A percentile compares a stretch with the other conserved stretches of the same genome.
Evolutionary conservation across 306 rosid genomes (phyloP).

Genomic region (Quercus alba): DNA sequence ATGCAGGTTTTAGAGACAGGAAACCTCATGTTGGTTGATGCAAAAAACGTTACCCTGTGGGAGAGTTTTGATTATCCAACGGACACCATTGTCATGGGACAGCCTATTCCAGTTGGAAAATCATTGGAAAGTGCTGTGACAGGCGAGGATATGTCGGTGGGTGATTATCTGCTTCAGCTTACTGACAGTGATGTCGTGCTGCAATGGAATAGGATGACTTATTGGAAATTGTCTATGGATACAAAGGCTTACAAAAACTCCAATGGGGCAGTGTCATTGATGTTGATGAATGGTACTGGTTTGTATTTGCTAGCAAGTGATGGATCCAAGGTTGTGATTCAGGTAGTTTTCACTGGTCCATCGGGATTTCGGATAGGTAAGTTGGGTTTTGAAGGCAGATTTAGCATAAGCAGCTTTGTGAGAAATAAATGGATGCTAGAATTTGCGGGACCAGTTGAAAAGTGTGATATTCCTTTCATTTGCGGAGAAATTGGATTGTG

Average conservation of each 20-base stretch:
- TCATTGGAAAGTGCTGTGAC: constrained; percentile 42
- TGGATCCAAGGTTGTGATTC: constrained; percentile 38
- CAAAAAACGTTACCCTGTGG: constrained; percentile 65
- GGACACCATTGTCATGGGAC: constrained; percentile 76
- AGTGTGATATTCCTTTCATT: constrained; percentile 59
- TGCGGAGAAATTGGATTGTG: constrained; percentile 76
- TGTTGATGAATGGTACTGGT: constrained; percentile 56
- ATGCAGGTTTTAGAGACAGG: constrained; percentile 64
- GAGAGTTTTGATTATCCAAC: constrained; percentile 81
- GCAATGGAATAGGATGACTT: constrained; percentile 68
- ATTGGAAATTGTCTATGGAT: constrained; percentile 72
- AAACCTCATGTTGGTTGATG: constrained; percentile 64
- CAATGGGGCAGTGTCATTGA: constrained; percentile 35
- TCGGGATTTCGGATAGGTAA: constrained; percentile 56
- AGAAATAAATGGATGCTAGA: constrained; percentile 43
- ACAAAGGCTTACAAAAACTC: constrained; percentile 39
- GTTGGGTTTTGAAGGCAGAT: constrained; percentile 56
- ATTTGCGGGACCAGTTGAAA: constrained; percentile 49
- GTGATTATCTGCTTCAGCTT: constrained; percentile 39
- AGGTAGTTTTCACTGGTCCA: constrained; percentile 31
- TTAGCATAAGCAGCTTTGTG: constrained; percentile 55
- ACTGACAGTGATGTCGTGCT: constrained; percentile 54
- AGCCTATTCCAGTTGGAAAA: constrained; percentile 47
- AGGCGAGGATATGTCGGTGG: constrained; percentile 45
- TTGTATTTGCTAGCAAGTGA: constrained; percentile 53